Evolutionary conservation across 2,329 filamentous ascomycete genomes (phyloP).

Genomic region (Tolypocladium ophioglossoides): DNA sequence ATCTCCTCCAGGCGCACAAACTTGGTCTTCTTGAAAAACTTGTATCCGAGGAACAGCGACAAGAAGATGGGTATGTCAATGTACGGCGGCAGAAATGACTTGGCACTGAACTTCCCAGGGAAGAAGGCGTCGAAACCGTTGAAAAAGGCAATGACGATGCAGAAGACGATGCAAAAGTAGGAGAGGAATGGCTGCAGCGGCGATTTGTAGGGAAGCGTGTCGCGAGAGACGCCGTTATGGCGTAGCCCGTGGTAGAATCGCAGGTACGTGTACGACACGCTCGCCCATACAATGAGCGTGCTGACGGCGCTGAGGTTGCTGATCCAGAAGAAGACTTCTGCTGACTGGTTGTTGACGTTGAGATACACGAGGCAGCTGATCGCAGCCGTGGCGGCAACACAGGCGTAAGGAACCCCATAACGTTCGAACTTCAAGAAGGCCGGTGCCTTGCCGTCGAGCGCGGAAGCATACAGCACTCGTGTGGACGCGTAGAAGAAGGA

Average conservation of each 20-base stretch:
- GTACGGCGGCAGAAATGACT: conserved; percentile 55
- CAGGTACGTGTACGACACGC: conserved; percentile 58
- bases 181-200: conserved; percentile 59
- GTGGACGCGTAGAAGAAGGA: conserved; percentile 43
- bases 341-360: conserved; percentile 46
- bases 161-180: conserved; percentile 50
- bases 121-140: conserved; percentile 66
- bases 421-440: conserved; percentile 21
- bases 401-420: conserved; percentile 19
- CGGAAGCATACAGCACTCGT: conserved; percentile 36
- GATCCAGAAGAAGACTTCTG: conserved; percentile 53
- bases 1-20: conserved; percentile 24
- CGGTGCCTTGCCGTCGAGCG: conserved; percentile 29
- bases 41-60: conserved; percentile 51
- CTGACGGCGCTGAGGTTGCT: conserved; percentile 55
- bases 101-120: conserved; percentile 33
- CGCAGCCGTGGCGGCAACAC: conserved; percentile 28
- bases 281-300: conserved; percentile 57
- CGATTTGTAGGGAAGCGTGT: conserved; percentile 54
- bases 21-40: conserved; percentile 52
- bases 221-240: conserved; percentile 53
- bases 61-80: conserved; percentile 61
- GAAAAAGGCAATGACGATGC: conserved; percentile 56
- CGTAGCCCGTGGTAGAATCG: conserved; percentile 57
- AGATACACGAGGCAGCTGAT: conserved; percentile 53